Conservation (phyloP, 495 filamentous ascomycete genomes). For the Neurospora hispaniola region DNA sequence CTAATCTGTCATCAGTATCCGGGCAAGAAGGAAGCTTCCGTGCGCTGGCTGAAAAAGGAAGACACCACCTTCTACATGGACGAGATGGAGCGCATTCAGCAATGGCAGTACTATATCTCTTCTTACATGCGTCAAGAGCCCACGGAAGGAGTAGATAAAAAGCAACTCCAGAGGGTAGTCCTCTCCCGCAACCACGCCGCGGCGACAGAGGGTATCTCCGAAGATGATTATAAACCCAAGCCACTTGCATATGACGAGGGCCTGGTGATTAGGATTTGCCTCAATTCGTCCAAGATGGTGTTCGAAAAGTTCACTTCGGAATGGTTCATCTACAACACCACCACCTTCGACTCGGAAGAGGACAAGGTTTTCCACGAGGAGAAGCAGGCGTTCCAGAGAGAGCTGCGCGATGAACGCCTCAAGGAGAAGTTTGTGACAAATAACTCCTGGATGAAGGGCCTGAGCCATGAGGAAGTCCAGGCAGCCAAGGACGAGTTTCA, state of each 20-base stretch:
- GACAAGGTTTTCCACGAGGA: slow-evolving; percentile 33
- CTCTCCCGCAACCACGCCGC: slow-evolving; percentile 65
- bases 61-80: slow-evolving; percentile 69
- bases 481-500: slow-evolving; percentile 52
- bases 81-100: slow-evolving; percentile 45
- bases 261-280: slow-evolving; percentile 67
- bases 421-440: slow-evolving; percentile 66
- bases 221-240: slow-evolving; percentile 37
- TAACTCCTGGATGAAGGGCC: slow-evolving; percentile 62
- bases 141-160: slow-evolving; percentile 70
- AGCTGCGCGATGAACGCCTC: slow-evolving; percentile 51
- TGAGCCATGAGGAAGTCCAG: slow-evolving; percentile 62
- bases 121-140: slow-evolving; percentile 79
- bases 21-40: slow-evolving; percentile 43
- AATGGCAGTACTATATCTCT: slow-evolving; percentile 89
- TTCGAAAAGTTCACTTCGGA: slow-evolving; percentile 59
- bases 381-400: slow-evolving; percentile 36
- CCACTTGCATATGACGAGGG: slow-evolving; percentile 59
- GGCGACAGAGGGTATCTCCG: slow-evolving; percentile 33
- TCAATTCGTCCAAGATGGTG: slow-evolving; percentile 71
- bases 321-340: slow-evolving; percentile 38
- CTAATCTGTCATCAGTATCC: slow-evolving; percentile 37
- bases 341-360: slow-evolving; percentile 17
- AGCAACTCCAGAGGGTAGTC: slow-evolving; percentile 53
- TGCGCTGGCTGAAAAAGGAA: slow-evolving; percentile 66